A percentile compares a stretch with the other conserved stretches of the same genome.
Conservation (phyloP, 257 asterid genomes). For the Handroanthus guayacan region DNA sequence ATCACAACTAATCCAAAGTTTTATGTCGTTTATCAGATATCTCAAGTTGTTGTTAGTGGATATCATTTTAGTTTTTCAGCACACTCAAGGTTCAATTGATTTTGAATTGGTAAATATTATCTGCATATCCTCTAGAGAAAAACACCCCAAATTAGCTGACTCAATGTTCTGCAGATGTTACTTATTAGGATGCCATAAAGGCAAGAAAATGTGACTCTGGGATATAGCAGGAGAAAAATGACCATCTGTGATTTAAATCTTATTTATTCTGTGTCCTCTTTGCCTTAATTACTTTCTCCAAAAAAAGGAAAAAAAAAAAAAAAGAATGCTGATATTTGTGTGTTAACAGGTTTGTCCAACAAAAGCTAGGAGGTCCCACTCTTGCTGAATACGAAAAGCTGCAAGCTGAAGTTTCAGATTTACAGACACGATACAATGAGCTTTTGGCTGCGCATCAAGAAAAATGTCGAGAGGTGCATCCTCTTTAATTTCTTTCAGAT, state of each 20-base stretch:
- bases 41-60: constrained; percentile 9
- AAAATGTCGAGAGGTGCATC: constrained; percentile 72
- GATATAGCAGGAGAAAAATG: constrained; percentile 15
- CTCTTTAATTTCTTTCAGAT: constrained; percentile 9
- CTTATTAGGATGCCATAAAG: constrained; percentile 11
- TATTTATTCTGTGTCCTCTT: constrained; percentile 15
- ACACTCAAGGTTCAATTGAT: constrained; percentile 24
- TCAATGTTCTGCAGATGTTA: constrained; percentile 11
- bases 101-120: neutral
- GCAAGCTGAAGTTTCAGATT: constrained; percentile 72
- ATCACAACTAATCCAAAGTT: constrained; percentile 2
- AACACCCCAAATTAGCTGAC: neutral
- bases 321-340: constrained; percentile 17
- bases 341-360: constrained; percentile 79
- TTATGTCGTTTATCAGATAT: neutral
- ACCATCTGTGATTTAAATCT: constrained; percentile 3
- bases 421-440: constrained; percentile 66
- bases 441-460: constrained; percentile 73
- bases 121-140: neutral
- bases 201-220: neutral
- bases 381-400: constrained; percentile 83
- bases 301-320: neutral
- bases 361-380: constrained; percentile 89
- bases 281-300: constrained; percentile 6
- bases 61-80: neutral